These are phyloP conservation scores for Taxillus chinensis DNA, from an alignment of 164 flowering plant genomes.

Conservation along the genomic window DNA sequence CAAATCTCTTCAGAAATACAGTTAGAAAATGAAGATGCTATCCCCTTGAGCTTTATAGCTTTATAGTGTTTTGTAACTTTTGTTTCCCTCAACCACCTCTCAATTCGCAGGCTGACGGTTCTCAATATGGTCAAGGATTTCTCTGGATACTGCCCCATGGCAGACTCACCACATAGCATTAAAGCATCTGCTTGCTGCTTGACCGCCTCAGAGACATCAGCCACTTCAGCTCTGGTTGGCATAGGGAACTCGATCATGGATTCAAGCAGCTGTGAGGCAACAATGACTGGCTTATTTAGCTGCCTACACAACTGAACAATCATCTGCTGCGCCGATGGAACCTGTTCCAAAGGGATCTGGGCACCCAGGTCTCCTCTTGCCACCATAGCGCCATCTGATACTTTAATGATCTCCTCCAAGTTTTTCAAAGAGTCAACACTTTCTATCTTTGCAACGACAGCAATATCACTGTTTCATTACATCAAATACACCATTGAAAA, in stretches of 20 bases:
- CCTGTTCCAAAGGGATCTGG: conserved; percentile 95
- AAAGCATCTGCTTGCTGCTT: conserved; percentile 90
- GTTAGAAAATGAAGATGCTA: conserved; percentile 67
- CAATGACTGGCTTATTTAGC: conserved; percentile 88
- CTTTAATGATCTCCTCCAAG: conserved; percentile 80
- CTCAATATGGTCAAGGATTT: conserved; percentile 83
- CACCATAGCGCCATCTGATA: conserved; percentile 98
- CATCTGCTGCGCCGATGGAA: conserved; percentile 88
- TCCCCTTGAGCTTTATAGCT: conserved; percentile 52
- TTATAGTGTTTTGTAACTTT: conserved; percentile 74
- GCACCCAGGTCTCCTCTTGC: conserved; percentile 98
- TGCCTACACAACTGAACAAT: conserved; percentile 78
- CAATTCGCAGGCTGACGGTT: conserved; percentile 85
- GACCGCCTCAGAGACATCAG: conserved; percentile 96
- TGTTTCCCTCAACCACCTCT: conserved; percentile 88
- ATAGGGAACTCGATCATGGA: conserved; percentile 98
- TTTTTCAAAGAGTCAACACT: conserved; percentile 86
- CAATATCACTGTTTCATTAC: conserved; percentile 58
- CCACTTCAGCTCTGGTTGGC: conserved; percentile 98
- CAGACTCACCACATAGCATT: conserved; percentile 99
- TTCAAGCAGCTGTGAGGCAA: conserved; percentile 92
- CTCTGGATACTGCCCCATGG: conserved; percentile 93
- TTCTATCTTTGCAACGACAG: conserved; percentile 89
- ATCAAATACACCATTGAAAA: conserved; percentile 3
- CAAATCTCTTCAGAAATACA: conserved; percentile 89